Percentiles rank a stretch among this genome's conserved stretches.
Evolutionary conservation across 2,329 filamentous ascomycete genomes (phyloP).

Genomic region (Gnomoniopsis smithogilvyi): DNA sequence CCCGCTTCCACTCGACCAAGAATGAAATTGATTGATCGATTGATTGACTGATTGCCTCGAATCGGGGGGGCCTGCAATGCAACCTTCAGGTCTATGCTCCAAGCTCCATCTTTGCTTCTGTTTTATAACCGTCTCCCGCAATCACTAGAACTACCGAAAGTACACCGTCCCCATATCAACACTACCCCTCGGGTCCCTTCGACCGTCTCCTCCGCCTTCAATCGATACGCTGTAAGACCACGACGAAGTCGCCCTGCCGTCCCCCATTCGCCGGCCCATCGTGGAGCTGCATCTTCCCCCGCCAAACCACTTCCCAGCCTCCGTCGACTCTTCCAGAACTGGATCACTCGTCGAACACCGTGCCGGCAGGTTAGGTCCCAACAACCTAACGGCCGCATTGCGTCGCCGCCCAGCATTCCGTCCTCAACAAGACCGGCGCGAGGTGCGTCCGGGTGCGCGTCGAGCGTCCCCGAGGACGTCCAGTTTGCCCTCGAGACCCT

Average conservation of each 20-base stretch:
- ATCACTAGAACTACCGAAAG: no score
- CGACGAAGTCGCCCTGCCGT: neutral
- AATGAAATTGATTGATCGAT: no score
- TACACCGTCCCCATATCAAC: no score
- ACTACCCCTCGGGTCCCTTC: neutral
- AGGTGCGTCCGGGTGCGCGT: slow-evolving; percentile 7
- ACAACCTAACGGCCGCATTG: slow-evolving; percentile 15
- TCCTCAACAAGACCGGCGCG: slow-evolving; percentile 6
- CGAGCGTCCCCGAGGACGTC: slow-evolving; percentile 22
- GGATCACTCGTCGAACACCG: neutral
- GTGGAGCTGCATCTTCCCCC: neutral
- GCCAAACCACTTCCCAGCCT: neutral
- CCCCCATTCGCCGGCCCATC: neutral
- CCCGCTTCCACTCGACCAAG: no score
- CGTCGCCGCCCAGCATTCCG: slow-evolving; percentile 17
- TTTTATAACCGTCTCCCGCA: neutral
- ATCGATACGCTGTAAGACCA: neutral
- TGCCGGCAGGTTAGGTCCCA: slow-evolving; percentile 19
- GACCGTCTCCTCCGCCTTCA: no score
- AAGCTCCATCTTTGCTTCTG: neutral
- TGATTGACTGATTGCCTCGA: no score
- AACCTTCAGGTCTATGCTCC: neutral
- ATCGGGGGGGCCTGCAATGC: neutral
- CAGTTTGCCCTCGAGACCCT: slow-evolving; percentile 52
- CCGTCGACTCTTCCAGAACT: neutral